Evolutionary conservation across 2,329 filamentous ascomycete species (phyloP).

Genomic region (Hirsutella minnesotensis): DNA sequence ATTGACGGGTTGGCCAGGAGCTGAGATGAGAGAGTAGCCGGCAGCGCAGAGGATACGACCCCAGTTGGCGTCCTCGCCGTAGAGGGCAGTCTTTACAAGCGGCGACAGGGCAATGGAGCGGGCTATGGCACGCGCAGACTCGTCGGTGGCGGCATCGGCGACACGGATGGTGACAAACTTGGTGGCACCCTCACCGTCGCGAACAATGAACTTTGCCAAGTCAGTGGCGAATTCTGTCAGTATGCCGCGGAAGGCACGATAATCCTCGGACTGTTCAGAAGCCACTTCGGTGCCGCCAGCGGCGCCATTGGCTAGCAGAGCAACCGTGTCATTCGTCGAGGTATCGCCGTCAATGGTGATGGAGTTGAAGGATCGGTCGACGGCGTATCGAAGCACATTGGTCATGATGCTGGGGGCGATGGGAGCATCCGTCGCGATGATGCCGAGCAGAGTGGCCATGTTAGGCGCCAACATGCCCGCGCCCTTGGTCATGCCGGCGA

Average conservation of each 20-base stretch:
- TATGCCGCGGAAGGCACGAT: slow-evolving; percentile 55
- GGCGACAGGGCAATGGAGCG: slow-evolving; percentile 83
- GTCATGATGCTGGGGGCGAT: slow-evolving; percentile 58
- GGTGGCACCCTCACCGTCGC: slow-evolving; percentile 92
- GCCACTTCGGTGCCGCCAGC: slow-evolving; percentile 59
- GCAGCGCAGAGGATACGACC: slow-evolving; percentile 91
- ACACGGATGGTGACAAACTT: slow-evolving; percentile 95
- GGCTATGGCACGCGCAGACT: slow-evolving; percentile 67
- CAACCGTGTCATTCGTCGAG: slow-evolving; percentile 92
- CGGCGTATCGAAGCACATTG: slow-evolving; percentile 58
- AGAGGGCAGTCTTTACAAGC: slow-evolving; percentile 92
- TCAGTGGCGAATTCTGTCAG: slow-evolving; percentile 71
- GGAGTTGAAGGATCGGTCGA: slow-evolving; percentile 83
- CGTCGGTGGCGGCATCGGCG: slow-evolving; percentile 55
- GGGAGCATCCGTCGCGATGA: slow-evolving; percentile 84
- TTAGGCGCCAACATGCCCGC: slow-evolving; percentile 99
- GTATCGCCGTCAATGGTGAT: slow-evolving; percentile 97
- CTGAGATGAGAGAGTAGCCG: slow-evolving; percentile 60
- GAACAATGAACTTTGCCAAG: slow-evolving; percentile 83
- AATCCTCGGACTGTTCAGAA: slow-evolving; percentile 46
- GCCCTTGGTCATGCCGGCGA: slow-evolving; percentile 94
- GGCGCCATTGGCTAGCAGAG: slow-evolving; percentile 88
- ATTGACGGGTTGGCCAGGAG: slow-evolving; percentile 42
- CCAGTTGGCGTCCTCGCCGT: slow-evolving; percentile 98
- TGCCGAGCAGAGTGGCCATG: slow-evolving; percentile 90